These are phyloP conservation scores for Saccharomycopsis phalli DNA, from an alignment of 1,139 yeast genomes.

Conservation along the genomic window DNA sequence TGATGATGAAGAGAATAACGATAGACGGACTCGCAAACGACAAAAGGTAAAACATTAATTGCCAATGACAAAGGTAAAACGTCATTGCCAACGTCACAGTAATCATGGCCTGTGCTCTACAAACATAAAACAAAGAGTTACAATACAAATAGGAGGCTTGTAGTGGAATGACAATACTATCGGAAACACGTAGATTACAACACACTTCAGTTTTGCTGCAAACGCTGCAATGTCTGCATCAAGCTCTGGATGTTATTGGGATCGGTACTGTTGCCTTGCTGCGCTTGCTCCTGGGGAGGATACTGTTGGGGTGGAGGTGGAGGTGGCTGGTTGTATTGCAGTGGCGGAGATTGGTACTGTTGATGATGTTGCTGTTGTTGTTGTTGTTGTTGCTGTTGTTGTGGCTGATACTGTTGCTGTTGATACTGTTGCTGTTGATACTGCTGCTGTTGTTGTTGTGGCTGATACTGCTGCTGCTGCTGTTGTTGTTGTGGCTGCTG, in stretches of 20 bases:
- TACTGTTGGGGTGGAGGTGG: constrained; percentile 7
- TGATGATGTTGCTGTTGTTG: constrained; percentile 14
- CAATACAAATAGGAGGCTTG: no score
- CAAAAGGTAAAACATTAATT: neutral
- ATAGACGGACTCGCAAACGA: neutral
- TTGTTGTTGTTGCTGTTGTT: constrained; percentile 18
- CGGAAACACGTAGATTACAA: neutral
- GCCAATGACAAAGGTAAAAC: no score
- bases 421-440: no score
- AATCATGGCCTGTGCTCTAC: no score
- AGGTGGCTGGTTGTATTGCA: constrained; percentile 8
- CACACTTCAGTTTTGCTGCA: constrained; percentile 13
- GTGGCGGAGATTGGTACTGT: constrained; percentile 12
- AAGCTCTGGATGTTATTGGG: constrained; percentile 19
- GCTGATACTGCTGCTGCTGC: constrained; percentile 22
- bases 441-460: constrained; percentile 21
- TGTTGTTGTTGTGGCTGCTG: constrained; percentile 21
- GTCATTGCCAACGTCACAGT: no score
- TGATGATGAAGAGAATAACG: neutral
- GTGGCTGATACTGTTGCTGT: constrained; percentile 15
- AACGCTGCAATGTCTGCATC: constrained; percentile 20
- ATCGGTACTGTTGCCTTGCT: constrained; percentile 9
- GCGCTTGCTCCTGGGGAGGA: constrained; percentile 4
- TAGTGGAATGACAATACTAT: neutral
- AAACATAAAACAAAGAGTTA: no score